Conservation (phyloP, 257 asterid species). For the Ilex asprella region DNA sequence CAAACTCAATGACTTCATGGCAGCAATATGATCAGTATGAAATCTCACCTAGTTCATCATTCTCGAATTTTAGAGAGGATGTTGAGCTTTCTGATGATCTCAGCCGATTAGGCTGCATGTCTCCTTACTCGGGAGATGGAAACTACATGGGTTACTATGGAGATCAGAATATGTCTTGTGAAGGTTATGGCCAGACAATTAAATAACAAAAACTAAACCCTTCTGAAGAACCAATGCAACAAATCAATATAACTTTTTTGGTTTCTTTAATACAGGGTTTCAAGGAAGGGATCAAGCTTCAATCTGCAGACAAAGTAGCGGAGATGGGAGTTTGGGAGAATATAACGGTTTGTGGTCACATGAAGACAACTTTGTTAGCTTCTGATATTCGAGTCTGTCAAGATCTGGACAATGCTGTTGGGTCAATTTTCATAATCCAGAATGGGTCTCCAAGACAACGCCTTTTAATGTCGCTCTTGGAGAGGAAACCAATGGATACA, state of each 20-base stretch:
- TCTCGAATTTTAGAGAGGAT: slow-evolving; percentile 32
- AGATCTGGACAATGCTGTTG: too few relatives aligned
- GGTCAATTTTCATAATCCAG: too few relatives aligned
- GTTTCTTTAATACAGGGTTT: too few relatives aligned
- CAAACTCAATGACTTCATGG: slow-evolving; percentile 12
- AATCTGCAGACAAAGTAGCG: neutral
- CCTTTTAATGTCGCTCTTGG: neutral
- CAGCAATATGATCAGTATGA: slow-evolving; percentile 24
- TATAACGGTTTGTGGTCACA: neutral
- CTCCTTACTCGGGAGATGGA: slow-evolving; percentile 31
- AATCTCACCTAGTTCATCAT: slow-evolving; percentile 36
- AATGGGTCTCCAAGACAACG: neutral
- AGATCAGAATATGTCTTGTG: slow-evolving; percentile 22
- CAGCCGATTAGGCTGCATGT: slow-evolving; percentile 20
- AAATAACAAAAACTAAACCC: slow-evolving; percentile 18
- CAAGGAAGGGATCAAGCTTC: neutral
- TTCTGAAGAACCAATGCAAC: slow-evolving; percentile 11
- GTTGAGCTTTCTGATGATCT: slow-evolving; percentile 28
- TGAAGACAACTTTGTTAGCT: too few relatives aligned
- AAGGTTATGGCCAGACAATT: slow-evolving; percentile 19
- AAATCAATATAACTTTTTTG: too few relatives aligned
- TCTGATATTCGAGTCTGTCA: too few relatives aligned
- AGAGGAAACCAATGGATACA: neutral
- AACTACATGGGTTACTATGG: slow-evolving; percentile 24
- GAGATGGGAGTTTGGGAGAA: neutral